Conservation (phyloP, 1,284 basidiomycete genomes). For the Leccinum pachyderme region DNA sequence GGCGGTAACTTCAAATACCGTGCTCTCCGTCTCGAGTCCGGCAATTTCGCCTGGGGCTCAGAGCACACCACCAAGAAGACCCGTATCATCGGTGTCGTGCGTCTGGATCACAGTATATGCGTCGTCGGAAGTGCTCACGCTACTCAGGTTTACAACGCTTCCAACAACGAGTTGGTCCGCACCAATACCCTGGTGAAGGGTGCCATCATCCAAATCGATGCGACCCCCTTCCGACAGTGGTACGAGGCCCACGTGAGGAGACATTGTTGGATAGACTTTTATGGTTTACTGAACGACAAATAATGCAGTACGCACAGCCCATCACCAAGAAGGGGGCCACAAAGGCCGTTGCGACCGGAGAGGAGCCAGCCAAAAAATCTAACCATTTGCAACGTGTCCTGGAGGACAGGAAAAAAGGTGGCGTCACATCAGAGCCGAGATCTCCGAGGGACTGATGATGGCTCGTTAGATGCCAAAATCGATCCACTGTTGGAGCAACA, state of each 20-base stretch:
- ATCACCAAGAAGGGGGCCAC: conserved; percentile 72
- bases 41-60: conserved; percentile 97
- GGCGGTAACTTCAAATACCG: conserved; percentile 93
- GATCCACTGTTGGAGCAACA: conserved; percentile 85
- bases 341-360: conserved; percentile 54
- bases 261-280: neutral
- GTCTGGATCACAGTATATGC: conserved; percentile 36
- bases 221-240: conserved; percentile 97
- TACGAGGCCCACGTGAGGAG: conserved; percentile 89
- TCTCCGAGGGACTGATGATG: conserved; percentile 4
- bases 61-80: conserved; percentile 93
- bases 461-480: conserved; percentile 74
- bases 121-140: conserved; percentile 6
- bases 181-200: conserved; percentile 97
- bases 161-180: conserved; percentile 98
- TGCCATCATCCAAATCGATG: conserved; percentile 94
- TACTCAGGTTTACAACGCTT: conserved; percentile 90
- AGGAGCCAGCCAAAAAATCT: conserved; percentile 81
- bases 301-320: conserved; percentile 81
- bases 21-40: conserved; percentile 89
- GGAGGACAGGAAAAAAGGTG: conserved; percentile 88
- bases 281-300: conserved; percentile 8
- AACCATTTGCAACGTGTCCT: conserved; percentile 84
- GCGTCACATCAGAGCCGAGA: conserved; percentile 18
- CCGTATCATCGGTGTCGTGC: conserved; percentile 89